These are phyloP conservation scores for Lagerstroemia speciosa DNA, from an alignment of 345 rosid genomes.

Conservation along the genomic window DNA sequence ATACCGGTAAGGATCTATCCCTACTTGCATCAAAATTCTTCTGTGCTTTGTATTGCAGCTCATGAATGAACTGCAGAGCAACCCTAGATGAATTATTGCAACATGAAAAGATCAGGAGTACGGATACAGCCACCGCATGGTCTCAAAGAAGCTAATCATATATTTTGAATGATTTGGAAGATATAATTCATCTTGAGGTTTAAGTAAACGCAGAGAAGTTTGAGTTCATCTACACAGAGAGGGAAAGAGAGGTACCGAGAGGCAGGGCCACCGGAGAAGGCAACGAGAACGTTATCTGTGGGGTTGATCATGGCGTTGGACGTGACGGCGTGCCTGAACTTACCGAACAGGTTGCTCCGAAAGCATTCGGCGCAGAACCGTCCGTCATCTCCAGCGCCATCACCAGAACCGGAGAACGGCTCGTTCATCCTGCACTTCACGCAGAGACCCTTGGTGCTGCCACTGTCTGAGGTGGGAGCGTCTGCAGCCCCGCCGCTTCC, in stretches of 20 bases:
- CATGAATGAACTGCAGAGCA: conserved; percentile 76
- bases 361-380: conserved; percentile 70
- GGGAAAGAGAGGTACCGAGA: conserved; percentile 41
- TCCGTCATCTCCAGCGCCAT: conserved; percentile 35
- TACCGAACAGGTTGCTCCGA: conserved; percentile 61
- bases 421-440: conserved; percentile 63
- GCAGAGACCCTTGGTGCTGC: conserved; percentile 28
- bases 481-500: background rate
- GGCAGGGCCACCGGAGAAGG: conserved; percentile 87
- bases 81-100: conserved; percentile 32
- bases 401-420: conserved; percentile 20
- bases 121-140: background rate
- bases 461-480: background rate
- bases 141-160: background rate
- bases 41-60: conserved; percentile 67
- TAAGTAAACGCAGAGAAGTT: background rate
- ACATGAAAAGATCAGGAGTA: background rate
- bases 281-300: conserved; percentile 78
- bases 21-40: conserved; percentile 76
- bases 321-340: conserved; percentile 76
- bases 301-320: conserved; percentile 85
- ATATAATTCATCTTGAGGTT: background rate
- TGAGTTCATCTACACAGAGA: background rate
- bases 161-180: background rate
- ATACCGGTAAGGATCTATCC: conserved; percentile 71